Base-by-base conservation (phyloP, 129 eudicot species). In the Oenanthe sinensis region DNA sequence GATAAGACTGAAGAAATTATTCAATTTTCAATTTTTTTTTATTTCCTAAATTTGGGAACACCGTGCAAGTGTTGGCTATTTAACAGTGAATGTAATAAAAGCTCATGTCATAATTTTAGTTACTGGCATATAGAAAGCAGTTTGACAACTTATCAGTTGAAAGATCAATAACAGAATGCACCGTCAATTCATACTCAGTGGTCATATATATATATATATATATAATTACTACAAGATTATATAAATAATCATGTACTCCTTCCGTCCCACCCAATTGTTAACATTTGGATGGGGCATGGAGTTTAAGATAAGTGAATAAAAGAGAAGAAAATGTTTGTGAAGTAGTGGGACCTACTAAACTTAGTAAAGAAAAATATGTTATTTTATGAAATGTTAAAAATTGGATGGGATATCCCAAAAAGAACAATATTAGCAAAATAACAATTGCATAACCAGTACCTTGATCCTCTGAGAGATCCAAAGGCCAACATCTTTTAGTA, bases 381-480 rank as follows among this genome's bases (percentile, higher is more conserved):
- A 33, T 33, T 33, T 33, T 33, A 33, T 33, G 36, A 33, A 33
- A 33, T 33, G 36, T 33, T 33, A 33, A 33, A 33, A 33, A 33
- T 33, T 33, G 36, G 36, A 33, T 1, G 36, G 36, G 36, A 33
- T 33, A 33, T 33, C 36, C 36, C 36, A 33, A 28, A 70, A 17
- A 77, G 26, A 17, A 65, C 33, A 55, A 22, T n/a, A 76, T 20
- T 77, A 40, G 63, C 44, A 37, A 78, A 48, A 52, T 10, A 52
- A 28, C 49, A 42, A 22, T 43, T n/a, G 20, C 37, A 79, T 75
- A 5, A 78, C 24, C 33, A 30, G n/a, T 81, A 91, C 97, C 98
- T 88, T 94, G 72, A 94, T 94, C 65, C 80, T 88, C 50, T 91
- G 96, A 71, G 97, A 87, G 54, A 94, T 83, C 98, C 98, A 94